Percentiles rank a stretch among this genome's conserved stretches.
These are phyloP conservation scores for Chondrus crispus DNA, from an alignment of 23 red algal species.

Conservation along the genomic window DNA sequence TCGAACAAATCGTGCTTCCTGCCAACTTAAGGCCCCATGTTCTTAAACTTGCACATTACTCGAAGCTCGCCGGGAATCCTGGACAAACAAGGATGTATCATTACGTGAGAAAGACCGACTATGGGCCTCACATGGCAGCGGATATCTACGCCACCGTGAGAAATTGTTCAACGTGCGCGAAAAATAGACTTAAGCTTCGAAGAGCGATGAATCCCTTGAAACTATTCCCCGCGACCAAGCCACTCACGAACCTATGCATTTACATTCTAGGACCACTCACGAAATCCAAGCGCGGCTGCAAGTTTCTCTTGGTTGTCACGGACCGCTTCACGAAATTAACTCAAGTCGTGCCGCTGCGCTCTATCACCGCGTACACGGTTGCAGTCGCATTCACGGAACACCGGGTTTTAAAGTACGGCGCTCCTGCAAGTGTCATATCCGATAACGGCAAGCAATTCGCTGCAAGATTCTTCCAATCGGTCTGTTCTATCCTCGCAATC, in stretches of 20 bases:
- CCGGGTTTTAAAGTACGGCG: background rate
- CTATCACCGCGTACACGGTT: background rate
- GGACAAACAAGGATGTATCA: background rate
- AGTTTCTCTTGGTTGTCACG: background rate
- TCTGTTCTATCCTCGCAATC: background rate
- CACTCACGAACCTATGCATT: background rate
- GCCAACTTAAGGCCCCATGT: background rate
- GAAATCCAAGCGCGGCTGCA: background rate
- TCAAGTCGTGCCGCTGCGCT: background rate
- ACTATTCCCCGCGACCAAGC: constrained; percentile 15
- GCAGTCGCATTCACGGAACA: background rate
- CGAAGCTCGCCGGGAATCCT: background rate
- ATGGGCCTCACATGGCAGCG: background rate
- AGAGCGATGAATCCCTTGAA: background rate
- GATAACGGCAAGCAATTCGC: background rate
- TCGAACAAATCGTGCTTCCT: background rate
- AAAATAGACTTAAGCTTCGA: background rate
- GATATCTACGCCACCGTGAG: background rate
- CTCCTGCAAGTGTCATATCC: background rate
- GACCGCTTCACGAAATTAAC: background rate
- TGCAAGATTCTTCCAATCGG: background rate
- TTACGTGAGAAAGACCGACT: background rate
- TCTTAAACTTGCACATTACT: background rate
- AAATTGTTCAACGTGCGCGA: background rate
- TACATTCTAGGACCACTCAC: background rate